These are phyloP conservation scores for Orbilia ellipsospora DNA, from an alignment of 2,329 filamentous ascomycete species.

Conservation along the genomic window DNA sequence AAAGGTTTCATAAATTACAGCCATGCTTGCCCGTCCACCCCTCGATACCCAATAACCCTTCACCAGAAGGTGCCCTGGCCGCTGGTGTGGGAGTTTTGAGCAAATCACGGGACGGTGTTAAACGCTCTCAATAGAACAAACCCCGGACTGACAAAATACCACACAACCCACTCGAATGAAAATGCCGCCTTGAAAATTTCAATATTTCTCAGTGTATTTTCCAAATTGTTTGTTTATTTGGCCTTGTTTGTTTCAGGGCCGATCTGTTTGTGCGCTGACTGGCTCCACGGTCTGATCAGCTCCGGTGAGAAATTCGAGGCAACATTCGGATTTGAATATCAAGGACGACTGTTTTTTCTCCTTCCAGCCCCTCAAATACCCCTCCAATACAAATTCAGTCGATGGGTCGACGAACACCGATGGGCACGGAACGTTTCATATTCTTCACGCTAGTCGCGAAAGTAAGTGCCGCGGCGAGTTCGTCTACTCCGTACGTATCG, in stretches of 20 bases:
- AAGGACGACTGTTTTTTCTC: background rate
- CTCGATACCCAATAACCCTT: background rate
- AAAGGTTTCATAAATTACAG: constrained; percentile 42
- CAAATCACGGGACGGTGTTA: constrained; percentile 56
- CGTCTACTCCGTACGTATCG: background rate
- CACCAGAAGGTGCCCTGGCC: constrained; percentile 2
- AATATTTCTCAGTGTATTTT: constrained; percentile 18
- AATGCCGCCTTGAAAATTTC: constrained; percentile 25
- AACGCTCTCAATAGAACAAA: constrained; percentile 46
- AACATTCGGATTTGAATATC: constrained; percentile 15
- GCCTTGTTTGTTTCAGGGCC: constrained; percentile 27
- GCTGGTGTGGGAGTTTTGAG: constrained; percentile 51
- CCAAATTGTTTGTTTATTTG: constrained; percentile 29
- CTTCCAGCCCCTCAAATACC: background rate
- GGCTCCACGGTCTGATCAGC: constrained; percentile 9
- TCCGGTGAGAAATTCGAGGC: constrained; percentile 5
- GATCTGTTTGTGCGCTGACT: background rate
- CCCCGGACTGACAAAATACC: constrained; percentile 53
- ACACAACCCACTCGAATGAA: constrained; percentile 53
- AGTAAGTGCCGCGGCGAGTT: background rate
- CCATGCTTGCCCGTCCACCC: constrained; percentile 22
- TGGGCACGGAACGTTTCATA: constrained; percentile 53
- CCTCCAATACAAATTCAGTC: constrained; percentile 2
- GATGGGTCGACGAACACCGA: constrained; percentile 27
- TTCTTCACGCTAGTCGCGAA: constrained; percentile 21